These are phyloP conservation scores for Raffaelea arxii DNA, from an alignment of 2,329 filamentous ascomycete genomes.

Conservation along the genomic window DNA sequence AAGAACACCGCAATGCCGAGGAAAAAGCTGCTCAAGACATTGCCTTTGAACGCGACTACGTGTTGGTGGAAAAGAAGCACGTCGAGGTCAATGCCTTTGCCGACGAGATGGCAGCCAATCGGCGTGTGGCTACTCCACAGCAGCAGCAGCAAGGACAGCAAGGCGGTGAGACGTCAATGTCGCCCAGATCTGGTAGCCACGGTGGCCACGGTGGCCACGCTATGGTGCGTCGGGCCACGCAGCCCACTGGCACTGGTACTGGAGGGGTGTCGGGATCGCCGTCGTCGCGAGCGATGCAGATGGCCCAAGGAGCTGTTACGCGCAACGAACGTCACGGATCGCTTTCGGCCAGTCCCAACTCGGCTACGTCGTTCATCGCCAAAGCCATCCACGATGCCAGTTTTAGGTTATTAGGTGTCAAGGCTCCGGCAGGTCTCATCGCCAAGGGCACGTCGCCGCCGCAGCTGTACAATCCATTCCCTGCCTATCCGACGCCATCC, in stretches of 20 bases:
- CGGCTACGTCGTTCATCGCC: conserved; percentile 81
- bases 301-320: conserved; percentile 52
- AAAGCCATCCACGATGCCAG: conserved; percentile 95
- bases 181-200: conserved; percentile 49
- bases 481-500: conserved; percentile 63
- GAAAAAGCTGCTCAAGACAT: conserved; percentile 75
- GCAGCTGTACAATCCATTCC: conserved; percentile 70
- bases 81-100: conserved; percentile 97
- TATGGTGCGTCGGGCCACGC: conserved; percentile 69
- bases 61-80: conserved; percentile 87
- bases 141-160: conserved; percentile 3
- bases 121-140: conserved; percentile 49
- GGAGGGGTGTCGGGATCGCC: not conserved
- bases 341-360: conserved; percentile 59
- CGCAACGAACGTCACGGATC: conserved; percentile 59
- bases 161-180: conserved; percentile 29
- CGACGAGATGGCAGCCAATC: conserved; percentile 83
- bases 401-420: conserved; percentile 60
- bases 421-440: conserved; percentile 51
- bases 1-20: too few relatives aligned
- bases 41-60: conserved; percentile 86
- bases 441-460: conserved; percentile 63
- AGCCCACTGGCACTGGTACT: too few relatives aligned
- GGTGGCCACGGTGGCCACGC: too few relatives aligned
- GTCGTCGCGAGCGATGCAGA: conserved; percentile 62